Evolutionary conservation across 1,284 basidiomycete genomes (phyloP), one percentile per base, ranked within the genome.

Genomic region (Chondrostereum purpureum): DNA sequence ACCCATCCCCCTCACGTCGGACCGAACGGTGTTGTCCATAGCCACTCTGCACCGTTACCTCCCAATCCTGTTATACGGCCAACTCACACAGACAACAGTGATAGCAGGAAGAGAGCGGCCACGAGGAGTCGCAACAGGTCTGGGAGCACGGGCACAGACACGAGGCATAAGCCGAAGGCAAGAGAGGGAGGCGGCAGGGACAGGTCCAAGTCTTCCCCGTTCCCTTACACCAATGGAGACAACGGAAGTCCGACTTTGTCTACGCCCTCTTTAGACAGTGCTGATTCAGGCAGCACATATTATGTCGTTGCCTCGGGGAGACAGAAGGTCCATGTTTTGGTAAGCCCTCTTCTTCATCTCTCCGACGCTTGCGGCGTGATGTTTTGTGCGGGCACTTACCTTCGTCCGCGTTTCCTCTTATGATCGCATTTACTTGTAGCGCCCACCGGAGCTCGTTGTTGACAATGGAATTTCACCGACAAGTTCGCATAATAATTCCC

Each of bases 251-350:
- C 47, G 39, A 44, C 27, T 31, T 8, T n/a, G 8, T 31, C 27
- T 31, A 31, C 27, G 27, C 27, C 27, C 8, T 31, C 27, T 31
- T n/a, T 31, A n/a, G 80, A 72, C 52, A 62, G 68, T 14, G 73
- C 67, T 12, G 73, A 72, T 33, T 80, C 80, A 8, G 79, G 73
- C 14, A 77, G 80, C 57, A 85, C 83, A 4, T 86, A 85, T 64
- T 85, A 84, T 58, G 76, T 85, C 51, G 67, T 83, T 21, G 80
- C 81, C 4, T 69, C 72, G 11, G 72, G 75, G 8, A 79, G 78
- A 16, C 80, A 83, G 58, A 86, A 83, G 54, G 73, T 83, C 46
- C 80, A 79, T 56, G 72, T 83, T 51, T 69, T 86, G 55, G 83
- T 85, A 61, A 69, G 83, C 77, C 13, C 18, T 34, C 49, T 46